Percentiles rank a stretch among this genome's conserved stretches.
These are phyloP conservation scores for Hypoxylon lienhwacheense DNA, from an alignment of 495 filamentous ascomycete genomes.

Conservation along the genomic window DNA sequence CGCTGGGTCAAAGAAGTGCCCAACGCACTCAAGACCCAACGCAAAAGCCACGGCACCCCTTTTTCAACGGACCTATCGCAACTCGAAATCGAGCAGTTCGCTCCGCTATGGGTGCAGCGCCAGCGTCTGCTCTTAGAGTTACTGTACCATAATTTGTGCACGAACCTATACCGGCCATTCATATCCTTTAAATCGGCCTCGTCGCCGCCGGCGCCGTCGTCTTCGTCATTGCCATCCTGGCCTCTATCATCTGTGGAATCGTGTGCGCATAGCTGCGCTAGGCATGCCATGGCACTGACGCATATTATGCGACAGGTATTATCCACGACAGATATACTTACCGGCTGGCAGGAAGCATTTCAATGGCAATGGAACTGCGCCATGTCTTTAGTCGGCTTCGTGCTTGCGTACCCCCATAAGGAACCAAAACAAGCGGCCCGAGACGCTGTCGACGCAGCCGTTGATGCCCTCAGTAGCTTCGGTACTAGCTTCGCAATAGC, in stretches of 20 bases:
- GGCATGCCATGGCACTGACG: conserved; percentile 55
- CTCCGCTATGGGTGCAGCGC: conserved; percentile 46
- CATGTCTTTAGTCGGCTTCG: conserved; percentile 53
- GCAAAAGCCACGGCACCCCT: conserved; percentile 40
- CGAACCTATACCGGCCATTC: conserved; percentile 53
- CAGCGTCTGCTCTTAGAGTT: conserved; percentile 57
- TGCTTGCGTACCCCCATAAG: conserved; percentile 45
- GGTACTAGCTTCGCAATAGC: conserved; percentile 50
- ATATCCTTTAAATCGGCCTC: conserved; percentile 42
- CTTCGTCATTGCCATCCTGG: not conserved
- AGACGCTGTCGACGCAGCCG: conserved; percentile 43
- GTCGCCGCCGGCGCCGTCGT: not conserved
- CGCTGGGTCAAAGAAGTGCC: conserved; percentile 48
- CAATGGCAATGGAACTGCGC: conserved; percentile 58
- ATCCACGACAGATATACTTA: conserved; percentile 46
- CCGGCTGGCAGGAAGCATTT: conserved; percentile 55
- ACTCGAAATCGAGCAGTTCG: conserved; percentile 46
- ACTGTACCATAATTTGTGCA: conserved; percentile 50
- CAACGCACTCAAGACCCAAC: conserved; percentile 40
- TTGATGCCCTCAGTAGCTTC: conserved; percentile 50
- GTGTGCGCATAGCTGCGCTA: conserved; percentile 43
- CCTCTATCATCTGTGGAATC: conserved; percentile 29
- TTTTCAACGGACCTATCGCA: conserved; percentile 46
- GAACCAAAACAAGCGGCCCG: conserved; percentile 38
- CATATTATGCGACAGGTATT: conserved; percentile 55